These are phyloP conservation scores for Annona squamosa DNA, from an alignment of 164 flowering plant genomes.

Conservation along the genomic window DNA sequence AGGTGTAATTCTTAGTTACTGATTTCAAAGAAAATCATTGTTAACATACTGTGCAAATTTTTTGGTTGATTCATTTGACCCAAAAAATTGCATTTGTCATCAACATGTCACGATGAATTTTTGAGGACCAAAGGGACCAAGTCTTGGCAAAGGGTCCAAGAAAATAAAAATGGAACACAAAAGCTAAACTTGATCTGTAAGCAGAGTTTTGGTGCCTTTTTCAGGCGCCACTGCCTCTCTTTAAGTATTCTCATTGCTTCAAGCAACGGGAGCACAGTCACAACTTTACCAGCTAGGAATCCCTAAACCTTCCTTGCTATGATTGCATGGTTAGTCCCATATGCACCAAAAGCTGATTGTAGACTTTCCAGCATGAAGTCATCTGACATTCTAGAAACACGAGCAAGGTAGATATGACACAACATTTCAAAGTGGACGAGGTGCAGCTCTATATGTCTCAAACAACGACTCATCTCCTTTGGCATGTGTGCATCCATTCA, in stretches of 20 bases:
- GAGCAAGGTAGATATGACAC: conserved; percentile 67
- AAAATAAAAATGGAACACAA: conserved; percentile 45
- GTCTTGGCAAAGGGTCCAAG: conserved; percentile 12
- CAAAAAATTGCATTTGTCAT: too few relatives aligned
- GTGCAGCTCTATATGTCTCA: conserved; percentile 81
- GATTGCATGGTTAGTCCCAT: conserved; percentile 64
- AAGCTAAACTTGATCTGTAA: conserved; percentile 74
- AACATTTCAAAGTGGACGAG: conserved; percentile 83
- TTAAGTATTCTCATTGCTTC: conserved; percentile 49
- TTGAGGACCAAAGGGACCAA: not conserved
- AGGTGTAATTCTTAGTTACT: too few relatives aligned
- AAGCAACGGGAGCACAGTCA: conserved; percentile 31
- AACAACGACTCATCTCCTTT: conserved; percentile 20
- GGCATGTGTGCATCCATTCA: not conserved
- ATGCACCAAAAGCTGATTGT: conserved; percentile 75
- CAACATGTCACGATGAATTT: too few relatives aligned
- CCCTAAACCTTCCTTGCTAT: conserved; percentile 65
- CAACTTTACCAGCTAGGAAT: conserved; percentile 43
- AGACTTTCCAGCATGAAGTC: conserved; percentile 33
- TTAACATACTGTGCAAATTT: too few relatives aligned
- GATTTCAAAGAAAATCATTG: too few relatives aligned
- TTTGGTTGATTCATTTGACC: too few relatives aligned
- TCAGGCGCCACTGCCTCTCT: conserved; percentile 44
- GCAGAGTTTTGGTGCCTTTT: conserved; percentile 40
- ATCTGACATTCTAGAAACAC: conserved; percentile 29